Conservation (phyloP, 2,329 filamentous ascomycete genomes). For the Clathrospora elynae region DNA sequence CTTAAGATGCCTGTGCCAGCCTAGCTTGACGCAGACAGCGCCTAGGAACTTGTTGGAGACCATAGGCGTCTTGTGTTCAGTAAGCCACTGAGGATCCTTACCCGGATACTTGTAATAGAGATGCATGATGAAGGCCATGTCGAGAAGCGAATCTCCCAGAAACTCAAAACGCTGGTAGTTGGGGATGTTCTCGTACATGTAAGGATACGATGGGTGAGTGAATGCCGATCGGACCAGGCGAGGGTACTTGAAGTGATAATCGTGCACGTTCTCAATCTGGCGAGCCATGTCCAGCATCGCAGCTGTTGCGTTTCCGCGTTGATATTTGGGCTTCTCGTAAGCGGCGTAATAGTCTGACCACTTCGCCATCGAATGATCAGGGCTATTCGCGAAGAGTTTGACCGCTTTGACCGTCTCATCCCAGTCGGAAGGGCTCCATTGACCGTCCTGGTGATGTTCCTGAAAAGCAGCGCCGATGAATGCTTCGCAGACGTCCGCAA, state of each 20-base stretch:
- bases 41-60: slow-evolving; percentile 94
- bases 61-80: slow-evolving; percentile 99
- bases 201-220: slow-evolving; percentile 81
- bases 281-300: slow-evolving; percentile 70
- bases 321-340: slow-evolving; percentile 75
- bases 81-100: slow-evolving; percentile 93
- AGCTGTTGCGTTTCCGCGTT: slow-evolving; percentile 65
- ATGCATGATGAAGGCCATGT: slow-evolving; percentile 82
- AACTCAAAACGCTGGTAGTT: slow-evolving; percentile 93
- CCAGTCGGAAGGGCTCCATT: slow-evolving; percentile 56
- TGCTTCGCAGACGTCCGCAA: slow-evolving; percentile 94
- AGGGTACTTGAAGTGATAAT: slow-evolving; percentile 74
- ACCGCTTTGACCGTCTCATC: slow-evolving; percentile 68
- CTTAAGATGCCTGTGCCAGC: slow-evolving; percentile 74
- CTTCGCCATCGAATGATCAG: slow-evolving; percentile 69
- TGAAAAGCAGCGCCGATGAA: slow-evolving; percentile 84
- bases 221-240: slow-evolving; percentile 82
- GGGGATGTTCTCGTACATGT: slow-evolving; percentile 75
- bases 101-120: slow-evolving; percentile 77
- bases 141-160: slow-evolving; percentile 83
- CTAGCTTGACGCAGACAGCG: slow-evolving; percentile 76
- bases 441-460: slow-evolving; percentile 53
- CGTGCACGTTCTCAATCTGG: slow-evolving; percentile 64
- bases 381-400: slow-evolving; percentile 69
- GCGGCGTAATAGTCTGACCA: slow-evolving; percentile 75